Conservation (phyloP, 2,329 filamentous ascomycete species). For the Balansia obtecta region DNA sequence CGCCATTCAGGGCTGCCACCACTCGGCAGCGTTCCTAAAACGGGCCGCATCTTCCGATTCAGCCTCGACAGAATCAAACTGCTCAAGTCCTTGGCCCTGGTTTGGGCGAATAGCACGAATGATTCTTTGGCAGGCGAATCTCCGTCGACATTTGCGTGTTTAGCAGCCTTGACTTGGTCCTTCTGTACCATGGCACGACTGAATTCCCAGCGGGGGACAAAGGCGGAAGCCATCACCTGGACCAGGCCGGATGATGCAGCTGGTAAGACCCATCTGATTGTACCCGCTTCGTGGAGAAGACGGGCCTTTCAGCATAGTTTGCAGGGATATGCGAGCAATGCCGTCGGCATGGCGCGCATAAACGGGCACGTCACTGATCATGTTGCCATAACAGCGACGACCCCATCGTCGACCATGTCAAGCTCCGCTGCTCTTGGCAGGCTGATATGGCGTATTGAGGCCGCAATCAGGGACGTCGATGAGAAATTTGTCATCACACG, state of each 20-base stretch:
- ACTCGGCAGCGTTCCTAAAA: slow-evolving; percentile 13
- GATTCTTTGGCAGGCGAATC: neutral
- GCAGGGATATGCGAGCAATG: slow-evolving; percentile 27
- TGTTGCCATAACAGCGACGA: slow-evolving; percentile 5
- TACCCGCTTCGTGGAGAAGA: slow-evolving; percentile 29
- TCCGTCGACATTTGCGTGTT: slow-evolving; percentile 24
- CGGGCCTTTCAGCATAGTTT: slow-evolving; percentile 20
- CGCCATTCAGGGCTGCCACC: slow-evolving; percentile 17
- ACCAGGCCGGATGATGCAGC: neutral
- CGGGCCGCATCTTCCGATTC: slow-evolving; percentile 31
- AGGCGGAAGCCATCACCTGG: neutral
- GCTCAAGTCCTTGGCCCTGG: slow-evolving; percentile 16
- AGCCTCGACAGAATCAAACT: slow-evolving; percentile 18
- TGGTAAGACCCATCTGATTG: slow-evolving; percentile 19
- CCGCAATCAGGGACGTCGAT: slow-evolving; percentile 19
- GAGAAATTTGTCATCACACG: slow-evolving; percentile 26
- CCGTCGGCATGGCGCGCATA: slow-evolving; percentile 26
- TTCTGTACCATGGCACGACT: slow-evolving; percentile 24
- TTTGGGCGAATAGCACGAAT: neutral
- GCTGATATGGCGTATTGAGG: slow-evolving; percentile 18
- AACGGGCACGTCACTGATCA: slow-evolving; percentile 13
- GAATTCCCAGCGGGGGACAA: slow-evolving; percentile 1
- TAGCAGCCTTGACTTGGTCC: slow-evolving; percentile 28
- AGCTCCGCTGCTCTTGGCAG: slow-evolving; percentile 12
- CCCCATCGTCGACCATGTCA: neutral